Base-by-base conservation (phyloP, 768 basidiomycete genomes). In the Candolleomyces efflorescens region DNA sequence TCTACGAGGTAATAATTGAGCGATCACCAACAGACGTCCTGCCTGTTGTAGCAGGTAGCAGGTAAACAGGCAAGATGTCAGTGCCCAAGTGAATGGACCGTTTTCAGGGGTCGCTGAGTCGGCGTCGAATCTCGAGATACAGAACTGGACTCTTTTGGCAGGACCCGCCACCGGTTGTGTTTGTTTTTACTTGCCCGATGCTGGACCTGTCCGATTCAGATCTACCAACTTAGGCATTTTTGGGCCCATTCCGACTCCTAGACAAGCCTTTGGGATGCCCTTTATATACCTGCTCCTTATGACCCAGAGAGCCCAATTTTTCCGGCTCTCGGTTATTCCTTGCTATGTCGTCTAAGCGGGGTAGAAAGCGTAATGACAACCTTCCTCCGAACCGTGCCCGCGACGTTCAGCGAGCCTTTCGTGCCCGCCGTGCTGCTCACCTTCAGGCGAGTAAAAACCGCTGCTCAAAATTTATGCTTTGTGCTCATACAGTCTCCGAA, bases 391-490 rank as follows among this genome's bases (percentile, higher is more conserved):
- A 89, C 65, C 84, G 92, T 61, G 92, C 92, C 26, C 78, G 93
- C 58, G 93, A 94, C 66, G 90, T 94, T 17, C 92, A 95, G 69
- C 75, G 92, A 67, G 92, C 92, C 9, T 95, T 94, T 76, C 82
- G 92, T 61, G 93, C 92, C 36, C 78, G 93, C 62, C 83, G 92
- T 64, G 92, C 92, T 60, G 91, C 91, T 56, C 92, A 94, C 71
- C 80, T 95, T 55, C 82, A 88, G 78, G 90, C 90, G 64, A 59
- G 69, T 67, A 64, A 62, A 68, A 70, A 63, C 64, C 67, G 68
- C 72, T 68, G 60, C 62, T 58, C 53, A 63, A 32, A 32, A 32
- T 32, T 32, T 32, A 32, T 32, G 32, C 32, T 32, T 32, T 32
- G 32, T 32, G 32, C 32, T 32, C 58, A 53, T 54, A 41, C 41